A percentile compares a stretch with the other conserved stretches of the same genome.
These are phyloP conservation scores for Psophocarpus tetragonolobus DNA, from an alignment of 306 rosid genomes.

Conservation along the genomic window DNA sequence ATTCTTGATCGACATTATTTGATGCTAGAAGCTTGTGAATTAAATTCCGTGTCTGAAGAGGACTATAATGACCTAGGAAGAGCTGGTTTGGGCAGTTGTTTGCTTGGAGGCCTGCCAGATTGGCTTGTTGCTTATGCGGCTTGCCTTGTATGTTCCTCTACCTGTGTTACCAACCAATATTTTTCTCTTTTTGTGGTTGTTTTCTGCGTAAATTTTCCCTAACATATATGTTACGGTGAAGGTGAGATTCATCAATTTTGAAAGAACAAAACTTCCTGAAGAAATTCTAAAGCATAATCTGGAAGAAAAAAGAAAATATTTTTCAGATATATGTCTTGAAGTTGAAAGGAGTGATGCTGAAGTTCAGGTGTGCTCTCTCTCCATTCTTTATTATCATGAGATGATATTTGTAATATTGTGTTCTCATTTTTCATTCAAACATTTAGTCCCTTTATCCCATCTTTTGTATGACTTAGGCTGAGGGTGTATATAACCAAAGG, in stretches of 20 bases:
- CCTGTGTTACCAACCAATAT: neutral
- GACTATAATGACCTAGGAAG: constrained; percentile 87
- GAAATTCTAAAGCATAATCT: constrained; percentile 11
- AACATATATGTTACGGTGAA: constrained; percentile 41
- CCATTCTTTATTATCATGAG: neutral
- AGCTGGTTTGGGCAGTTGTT: constrained; percentile 98
- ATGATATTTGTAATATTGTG: constrained; percentile 1
- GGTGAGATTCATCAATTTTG: constrained; percentile 7
- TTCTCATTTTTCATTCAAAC: constrained; percentile 15
- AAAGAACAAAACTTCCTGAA: neutral
- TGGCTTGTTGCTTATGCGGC: constrained; percentile 98
- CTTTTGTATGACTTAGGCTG: constrained; percentile 68
- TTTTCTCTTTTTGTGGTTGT: constrained; percentile 6
- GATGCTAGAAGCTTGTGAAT: constrained; percentile 94
- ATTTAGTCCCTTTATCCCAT: neutral
- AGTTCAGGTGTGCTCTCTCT: neutral
- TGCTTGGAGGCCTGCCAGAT: constrained; percentile 96
- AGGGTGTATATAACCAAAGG: constrained; percentile 98
- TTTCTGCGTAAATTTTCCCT: constrained; percentile 21
- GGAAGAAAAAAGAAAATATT: constrained; percentile 2
- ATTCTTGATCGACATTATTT: constrained; percentile 76
- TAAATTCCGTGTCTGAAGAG: constrained; percentile 82
- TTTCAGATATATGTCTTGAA: neutral
- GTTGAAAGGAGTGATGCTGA: constrained; percentile 12
- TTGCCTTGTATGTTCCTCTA: constrained; percentile 70